A percentile compares a stretch with the other conserved stretches of the same genome.
Conservation (phyloP, 2,329 filamentous ascomycete genomes). For the Sporothrix euskadiensis region DNA sequence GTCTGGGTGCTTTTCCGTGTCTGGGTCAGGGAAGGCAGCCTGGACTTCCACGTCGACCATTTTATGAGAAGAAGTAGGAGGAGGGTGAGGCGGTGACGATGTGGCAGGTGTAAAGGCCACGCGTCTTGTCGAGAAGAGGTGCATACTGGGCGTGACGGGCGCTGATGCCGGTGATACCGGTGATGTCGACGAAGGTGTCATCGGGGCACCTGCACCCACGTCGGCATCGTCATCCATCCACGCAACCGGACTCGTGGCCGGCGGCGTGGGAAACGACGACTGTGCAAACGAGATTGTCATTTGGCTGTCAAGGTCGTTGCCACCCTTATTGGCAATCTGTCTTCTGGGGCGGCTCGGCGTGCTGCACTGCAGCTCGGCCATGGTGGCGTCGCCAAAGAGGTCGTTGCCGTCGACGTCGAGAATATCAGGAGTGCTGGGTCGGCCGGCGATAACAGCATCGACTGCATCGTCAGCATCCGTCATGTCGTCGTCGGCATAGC, state of each 20-base stretch:
- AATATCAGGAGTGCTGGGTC: slow-evolving; percentile 38
- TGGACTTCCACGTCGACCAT: slow-evolving; percentile 44
- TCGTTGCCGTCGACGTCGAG: slow-evolving; percentile 37
- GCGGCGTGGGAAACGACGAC: slow-evolving; percentile 56
- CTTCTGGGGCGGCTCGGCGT: slow-evolving; percentile 46
- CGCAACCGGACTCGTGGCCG: slow-evolving; percentile 53
- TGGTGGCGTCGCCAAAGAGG: slow-evolving; percentile 52
- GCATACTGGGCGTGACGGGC: slow-evolving; percentile 36
- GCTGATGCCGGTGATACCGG: slow-evolving; percentile 35
- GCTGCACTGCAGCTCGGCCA: slow-evolving; percentile 54
- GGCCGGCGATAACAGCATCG: slow-evolving; percentile 36
- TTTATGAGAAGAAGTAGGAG: not conserved
- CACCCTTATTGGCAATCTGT: no score
- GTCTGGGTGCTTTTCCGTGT: slow-evolving; percentile 45
- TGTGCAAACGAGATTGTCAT: slow-evolving; percentile 35
- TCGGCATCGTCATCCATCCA: not conserved
- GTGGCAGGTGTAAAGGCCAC: not conserved
- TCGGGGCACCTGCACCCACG: not conserved
- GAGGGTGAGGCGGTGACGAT: not conserved
- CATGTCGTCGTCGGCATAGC: slow-evolving; percentile 46
- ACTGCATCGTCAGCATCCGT: slow-evolving; percentile 33
- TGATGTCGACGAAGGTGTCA: slow-evolving; percentile 14
- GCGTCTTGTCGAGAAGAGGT: slow-evolving; percentile 16
- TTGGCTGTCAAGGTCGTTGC: slow-evolving; percentile 26
- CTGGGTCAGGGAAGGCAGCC: slow-evolving; percentile 45